Conservation (phyloP, 768 basidiomycete genomes). For the Agrocybe praecox region DNA sequence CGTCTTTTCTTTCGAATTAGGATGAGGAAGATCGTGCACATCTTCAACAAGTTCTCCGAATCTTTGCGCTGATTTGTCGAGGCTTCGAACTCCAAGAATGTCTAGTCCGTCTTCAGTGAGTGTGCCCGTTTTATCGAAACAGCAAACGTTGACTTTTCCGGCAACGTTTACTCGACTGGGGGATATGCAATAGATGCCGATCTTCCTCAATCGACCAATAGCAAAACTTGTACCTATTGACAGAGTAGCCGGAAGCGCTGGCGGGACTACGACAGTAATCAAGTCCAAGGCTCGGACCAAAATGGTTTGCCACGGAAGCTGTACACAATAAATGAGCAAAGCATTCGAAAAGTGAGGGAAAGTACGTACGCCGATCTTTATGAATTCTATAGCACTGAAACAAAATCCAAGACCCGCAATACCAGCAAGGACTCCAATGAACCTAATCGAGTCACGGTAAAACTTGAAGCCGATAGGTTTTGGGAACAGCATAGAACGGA, state of each 20-base stretch:
- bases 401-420: slow-evolving; percentile 92
- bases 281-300: slow-evolving; percentile 90
- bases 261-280: slow-evolving; percentile 96
- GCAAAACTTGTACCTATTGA: slow-evolving; percentile 98
- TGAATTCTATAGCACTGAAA: slow-evolving; percentile 89
- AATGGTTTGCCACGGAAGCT: slow-evolving; percentile 92
- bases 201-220: slow-evolving; percentile 81
- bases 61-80: slow-evolving; percentile 72
- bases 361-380: slow-evolving; percentile 78
- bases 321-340: slow-evolving; percentile 1
- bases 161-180: slow-evolving; percentile 94
- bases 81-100: slow-evolving; percentile 88
- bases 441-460: slow-evolving; percentile 89
- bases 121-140: slow-evolving; percentile 99
- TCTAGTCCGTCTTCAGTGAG: slow-evolving; percentile 98
- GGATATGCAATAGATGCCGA: slow-evolving; percentile 94
- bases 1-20: slow-evolving; percentile 63
- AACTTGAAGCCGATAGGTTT: slow-evolving; percentile 99
- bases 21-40: slow-evolving; percentile 78
- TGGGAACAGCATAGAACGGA: slow-evolving; percentile 97
- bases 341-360: not conserved
- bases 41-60: slow-evolving; percentile 93
- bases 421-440: slow-evolving; percentile 90
- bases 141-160: slow-evolving; percentile 95
- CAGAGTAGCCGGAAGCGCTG: slow-evolving; percentile 94